Percentiles rank a stretch among this genome's conserved stretches.
Conservation (phyloP, 148 eudicot genomes). For the Euryodendron excelsum region DNA sequence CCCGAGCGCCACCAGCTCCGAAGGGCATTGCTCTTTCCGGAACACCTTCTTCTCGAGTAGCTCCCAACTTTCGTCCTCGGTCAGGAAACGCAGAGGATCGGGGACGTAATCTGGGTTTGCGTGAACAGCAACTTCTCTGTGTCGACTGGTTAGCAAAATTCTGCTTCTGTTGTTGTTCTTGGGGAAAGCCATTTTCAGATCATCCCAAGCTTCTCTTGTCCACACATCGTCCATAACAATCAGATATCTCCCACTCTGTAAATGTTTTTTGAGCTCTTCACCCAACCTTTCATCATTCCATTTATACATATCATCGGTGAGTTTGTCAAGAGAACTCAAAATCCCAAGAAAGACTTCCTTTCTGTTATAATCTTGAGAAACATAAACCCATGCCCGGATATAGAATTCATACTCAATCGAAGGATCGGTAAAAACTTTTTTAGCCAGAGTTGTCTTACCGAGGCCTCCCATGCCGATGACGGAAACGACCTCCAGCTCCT, state of each 20-base stretch:
- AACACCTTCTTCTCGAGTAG: constrained; percentile 30
- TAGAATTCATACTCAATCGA: constrained; percentile 20
- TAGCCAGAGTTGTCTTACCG: constrained; percentile 43
- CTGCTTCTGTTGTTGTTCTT: constrained; percentile 23
- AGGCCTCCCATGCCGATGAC: constrained; percentile 42
- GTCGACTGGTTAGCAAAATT: constrained; percentile 31
- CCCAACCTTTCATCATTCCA: constrained; percentile 12
- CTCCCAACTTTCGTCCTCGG: constrained; percentile 24
- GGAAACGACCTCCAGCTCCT: constrained; percentile 25
- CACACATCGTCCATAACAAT: constrained; percentile 34
- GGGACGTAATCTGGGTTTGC: constrained; percentile 18
- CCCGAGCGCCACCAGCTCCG: constrained; percentile 20
- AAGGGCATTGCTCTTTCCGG: constrained; percentile 19
- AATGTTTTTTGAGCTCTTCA: constrained; percentile 1
- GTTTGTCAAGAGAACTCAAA: not conserved
- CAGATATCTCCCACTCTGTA: constrained; percentile 17
- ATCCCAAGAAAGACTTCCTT: constrained; percentile 16
- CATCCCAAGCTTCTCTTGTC: constrained; percentile 29
- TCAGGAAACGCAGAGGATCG: constrained; percentile 21
- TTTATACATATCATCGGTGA: not conserved
- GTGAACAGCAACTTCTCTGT: constrained; percentile 10
- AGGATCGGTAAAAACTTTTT: constrained; percentile 27
- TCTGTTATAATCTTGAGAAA: constrained; percentile 31
- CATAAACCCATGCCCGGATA: constrained; percentile 29
- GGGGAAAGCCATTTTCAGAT: constrained; percentile 24